Base-by-base conservation (phyloP, 208 protist genomes). In the Trypanosoma congolense region DNA sequence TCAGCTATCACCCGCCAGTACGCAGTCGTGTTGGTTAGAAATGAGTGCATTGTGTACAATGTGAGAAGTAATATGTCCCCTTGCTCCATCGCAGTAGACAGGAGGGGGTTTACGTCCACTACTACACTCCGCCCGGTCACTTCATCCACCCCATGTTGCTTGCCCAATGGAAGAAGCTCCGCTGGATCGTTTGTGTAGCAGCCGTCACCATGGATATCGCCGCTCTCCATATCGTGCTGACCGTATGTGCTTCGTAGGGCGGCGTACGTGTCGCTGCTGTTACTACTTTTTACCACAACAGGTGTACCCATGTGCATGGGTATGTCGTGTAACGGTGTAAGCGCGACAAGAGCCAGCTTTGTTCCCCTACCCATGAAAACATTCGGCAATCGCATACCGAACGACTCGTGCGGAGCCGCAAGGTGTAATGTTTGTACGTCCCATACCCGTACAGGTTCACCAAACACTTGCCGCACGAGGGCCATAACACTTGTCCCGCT, bases 401-500 rank as follows among this genome's bases (percentile, higher is more conserved):
- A 80, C 18, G 72, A 10, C 63, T 94, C 87, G 4, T 73, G 49
- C 0, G 81, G 80, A 3, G 74, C 65, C 4, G 74, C 83, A 25
- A 91, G 70, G 46, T 94, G 81, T 3, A 94, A 62, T 4, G 77
- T 80, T 29, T 92, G 83, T 28, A 90, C 66, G 22, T 71, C 65
- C 2, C 54, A 44, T 16, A 67, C 64, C 1, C 62, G 49, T n/a
- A 94, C 83, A 0, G 78, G 63, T 0, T 75, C 83, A 43, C 87
- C 87, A 68, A 91, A 94, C n/a, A 94, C 74, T 52, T 91, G 87
- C 0, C 83, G 71, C 41, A 92, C 76, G 9, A 80, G 73, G 0
- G 87, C 65, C 87, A 94, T 91, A 4, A 90, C 80, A 48, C 73
- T 92, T 2, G 83, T 85, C 19, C 87, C 83, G 36, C 80, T 82